Percentiles rank a stretch among this genome's conserved stretches.
Conservation (phyloP, 2,329 filamentous ascomycete genomes). For the Microcyclosporella mali region DNA sequence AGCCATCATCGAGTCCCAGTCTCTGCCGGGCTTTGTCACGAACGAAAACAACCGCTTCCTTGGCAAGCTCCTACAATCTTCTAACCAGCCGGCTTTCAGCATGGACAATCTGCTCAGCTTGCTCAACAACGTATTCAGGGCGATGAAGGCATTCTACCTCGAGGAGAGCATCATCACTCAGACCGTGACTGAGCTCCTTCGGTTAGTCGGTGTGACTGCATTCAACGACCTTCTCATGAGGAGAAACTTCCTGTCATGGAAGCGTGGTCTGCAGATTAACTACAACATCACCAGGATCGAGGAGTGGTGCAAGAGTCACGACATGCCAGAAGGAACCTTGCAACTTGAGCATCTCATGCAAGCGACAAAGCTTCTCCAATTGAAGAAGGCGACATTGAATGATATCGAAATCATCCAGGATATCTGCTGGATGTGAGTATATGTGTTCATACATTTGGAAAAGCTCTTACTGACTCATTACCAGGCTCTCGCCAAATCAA, state of each 20-base stretch:
- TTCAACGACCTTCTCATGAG: constrained; percentile 98
- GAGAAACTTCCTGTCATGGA: constrained; percentile 98
- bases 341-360: constrained; percentile 99
- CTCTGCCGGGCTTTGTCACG: constrained; percentile 93
- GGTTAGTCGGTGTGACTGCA: constrained; percentile 89
- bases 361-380: constrained; percentile 94
- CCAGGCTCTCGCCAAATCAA: constrained; percentile 90
- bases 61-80: constrained; percentile 88
- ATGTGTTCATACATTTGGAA: background rate
- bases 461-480: constrained; percentile 12
- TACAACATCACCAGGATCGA: constrained; percentile 99
- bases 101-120: constrained; percentile 98
- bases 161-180: constrained; percentile 95
- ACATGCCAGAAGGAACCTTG: constrained; percentile 96
- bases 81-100: constrained; percentile 89
- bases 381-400: constrained; percentile 98
- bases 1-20: constrained; percentile 98
- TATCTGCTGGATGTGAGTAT: constrained; percentile 96
- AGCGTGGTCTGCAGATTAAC: constrained; percentile 97
- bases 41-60: constrained; percentile 98
- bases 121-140: constrained; percentile 94
- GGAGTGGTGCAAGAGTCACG: constrained; percentile 99
- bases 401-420: constrained; percentile 99
- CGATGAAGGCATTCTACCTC: constrained; percentile 97
- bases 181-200: constrained; percentile 86